These are phyloP conservation scores for Dryas drummondii DNA, from an alignment of 306 rosid genomes.

Conservation along the genomic window DNA sequence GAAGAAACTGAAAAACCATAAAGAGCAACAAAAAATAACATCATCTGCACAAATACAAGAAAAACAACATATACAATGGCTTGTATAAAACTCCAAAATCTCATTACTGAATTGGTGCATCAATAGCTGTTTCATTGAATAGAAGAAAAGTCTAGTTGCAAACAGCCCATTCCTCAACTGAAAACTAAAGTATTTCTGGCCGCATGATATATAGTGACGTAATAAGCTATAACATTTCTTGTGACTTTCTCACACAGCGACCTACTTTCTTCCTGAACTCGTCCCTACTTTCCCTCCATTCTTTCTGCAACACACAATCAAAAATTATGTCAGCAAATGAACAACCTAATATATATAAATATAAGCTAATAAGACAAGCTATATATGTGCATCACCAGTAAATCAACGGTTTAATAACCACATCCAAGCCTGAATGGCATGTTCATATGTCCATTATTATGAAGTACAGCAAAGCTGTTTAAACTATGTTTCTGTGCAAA, in stretches of 20 bases:
- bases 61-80: not conserved
- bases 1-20: not conserved
- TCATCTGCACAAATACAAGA: not conserved
- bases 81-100: not conserved
- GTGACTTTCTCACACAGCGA: conserved; percentile 46
- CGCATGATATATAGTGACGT: not conserved
- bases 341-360: not conserved
- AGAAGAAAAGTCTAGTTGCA: not conserved
- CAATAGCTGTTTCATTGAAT: not conserved
- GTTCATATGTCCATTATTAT: too few relatives aligned
- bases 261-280: conserved; percentile 53
- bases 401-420: not conserved
- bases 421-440: not conserved
- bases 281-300: conserved; percentile 49
- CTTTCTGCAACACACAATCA: conserved; percentile 34
- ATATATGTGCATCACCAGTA: not conserved
- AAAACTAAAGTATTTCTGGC: not conserved
- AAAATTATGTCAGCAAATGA: conserved; percentile 6
- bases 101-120: not conserved
- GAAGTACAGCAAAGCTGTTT: too few relatives aligned
- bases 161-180: too few relatives aligned
- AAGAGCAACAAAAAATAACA: not conserved
- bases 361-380: not conserved
- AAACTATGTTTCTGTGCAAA: not conserved
- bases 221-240: conserved; percentile 37